Evolutionary conservation across 2,329 filamentous ascomycete genomes (phyloP).

Genomic region (Akanthomyces dipterigenus): DNA sequence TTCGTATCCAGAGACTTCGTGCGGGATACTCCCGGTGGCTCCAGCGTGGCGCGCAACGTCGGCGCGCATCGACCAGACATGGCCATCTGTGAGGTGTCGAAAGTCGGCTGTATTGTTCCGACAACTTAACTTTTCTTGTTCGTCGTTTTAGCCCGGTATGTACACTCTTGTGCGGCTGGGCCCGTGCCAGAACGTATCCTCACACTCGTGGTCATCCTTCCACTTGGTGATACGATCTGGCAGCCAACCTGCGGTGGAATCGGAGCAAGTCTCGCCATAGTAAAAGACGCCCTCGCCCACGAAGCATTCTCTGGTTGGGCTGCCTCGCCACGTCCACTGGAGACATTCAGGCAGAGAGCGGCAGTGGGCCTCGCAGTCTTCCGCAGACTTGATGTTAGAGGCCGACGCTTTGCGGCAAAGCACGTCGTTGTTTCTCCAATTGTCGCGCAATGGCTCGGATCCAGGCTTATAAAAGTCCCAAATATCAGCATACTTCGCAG

Average conservation of each 20-base stretch:
- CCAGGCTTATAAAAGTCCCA: conserved; percentile 11
- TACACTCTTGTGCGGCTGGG: background rate
- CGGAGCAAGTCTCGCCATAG: background rate
- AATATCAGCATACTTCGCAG: conserved; percentile 6
- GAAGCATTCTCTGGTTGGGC: background rate
- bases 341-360: background rate
- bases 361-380: conserved; percentile 6
- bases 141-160: background rate
- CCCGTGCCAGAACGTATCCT: background rate
- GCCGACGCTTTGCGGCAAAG: background rate
- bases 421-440: conserved; percentile 13
- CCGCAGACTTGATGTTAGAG: background rate
- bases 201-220: background rate
- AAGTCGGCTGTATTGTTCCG: too few species aligned
- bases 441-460: background rate
- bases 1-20: background rate
- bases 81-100: background rate
- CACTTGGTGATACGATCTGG: background rate
- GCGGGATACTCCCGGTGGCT: background rate
- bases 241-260: conserved; percentile 1
- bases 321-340: conserved; percentile 8
- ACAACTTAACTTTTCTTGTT: too few species aligned
- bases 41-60: background rate
- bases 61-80: too few species aligned
- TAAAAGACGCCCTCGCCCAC: conserved; percentile 1